A percentile compares a stretch with the other conserved stretches of the same genome.
Conservation (phyloP, 2,329 filamentous ascomycete genomes). For the Hymenoscyphus scutula region DNA sequence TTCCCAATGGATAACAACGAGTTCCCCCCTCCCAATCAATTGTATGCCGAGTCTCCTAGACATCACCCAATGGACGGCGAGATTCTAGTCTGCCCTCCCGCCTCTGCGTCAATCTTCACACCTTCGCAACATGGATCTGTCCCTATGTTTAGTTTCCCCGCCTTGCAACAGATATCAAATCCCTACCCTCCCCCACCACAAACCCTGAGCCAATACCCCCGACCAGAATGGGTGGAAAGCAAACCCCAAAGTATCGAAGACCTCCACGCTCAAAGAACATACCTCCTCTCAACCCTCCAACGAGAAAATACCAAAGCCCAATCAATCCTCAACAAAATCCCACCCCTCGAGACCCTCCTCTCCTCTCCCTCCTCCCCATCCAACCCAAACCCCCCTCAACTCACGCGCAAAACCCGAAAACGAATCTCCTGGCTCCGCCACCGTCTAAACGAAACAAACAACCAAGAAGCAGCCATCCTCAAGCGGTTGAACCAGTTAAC, state of each 20-base stretch:
- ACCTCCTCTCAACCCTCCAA: conserved; percentile 45
- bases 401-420: conserved; percentile 35
- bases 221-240: too few relatives aligned
- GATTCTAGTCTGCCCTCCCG: too few relatives aligned
- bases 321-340: conserved; percentile 42
- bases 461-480: conserved; percentile 47
- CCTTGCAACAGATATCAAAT: too few relatives aligned
- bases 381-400: neutral
- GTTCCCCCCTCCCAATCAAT: too few relatives aligned
- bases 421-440: conserved; percentile 42
- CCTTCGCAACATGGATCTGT: too few relatives aligned
- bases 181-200: too few relatives aligned
- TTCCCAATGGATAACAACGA: too few relatives aligned
- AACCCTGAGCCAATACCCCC: too few relatives aligned
- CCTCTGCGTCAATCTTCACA: too few relatives aligned
- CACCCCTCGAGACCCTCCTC: conserved; percentile 37
- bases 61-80: too few relatives aligned
- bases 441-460: conserved; percentile 44
- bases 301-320: conserved; percentile 40
- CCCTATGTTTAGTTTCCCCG: too few relatives aligned
- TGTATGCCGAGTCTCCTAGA: too few relatives aligned
- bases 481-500: conserved; percentile 49
- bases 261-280: conserved; percentile 47
- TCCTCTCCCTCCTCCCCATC: conserved; percentile 17
- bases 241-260: conserved; percentile 34